Evolutionary conservation across 345 rosid genomes (phyloP).

Genomic region (Alliaria petiolata): DNA sequence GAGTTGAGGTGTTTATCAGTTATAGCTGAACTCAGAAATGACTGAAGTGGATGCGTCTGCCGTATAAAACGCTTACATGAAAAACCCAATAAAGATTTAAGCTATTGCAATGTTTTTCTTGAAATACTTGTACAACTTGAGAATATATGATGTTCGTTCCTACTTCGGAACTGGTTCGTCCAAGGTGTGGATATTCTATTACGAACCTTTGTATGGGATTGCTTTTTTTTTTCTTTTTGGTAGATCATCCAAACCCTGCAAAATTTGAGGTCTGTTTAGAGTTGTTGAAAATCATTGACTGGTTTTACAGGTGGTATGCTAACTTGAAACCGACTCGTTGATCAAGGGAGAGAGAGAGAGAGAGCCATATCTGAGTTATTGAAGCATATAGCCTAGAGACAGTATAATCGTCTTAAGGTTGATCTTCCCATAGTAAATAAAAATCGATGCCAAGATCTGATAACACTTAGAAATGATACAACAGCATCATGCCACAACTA

Average conservation of each 20-base stretch:
- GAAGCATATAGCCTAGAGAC: background rate
- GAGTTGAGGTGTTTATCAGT: slow-evolving; percentile 21
- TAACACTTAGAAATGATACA: background rate
- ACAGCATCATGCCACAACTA: background rate
- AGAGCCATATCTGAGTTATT: background rate
- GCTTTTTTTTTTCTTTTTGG: background rate
- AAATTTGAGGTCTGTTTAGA: background rate
- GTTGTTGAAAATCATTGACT: background rate
- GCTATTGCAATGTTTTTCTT: slow-evolving; percentile 15
- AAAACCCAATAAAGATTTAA: slow-evolving; percentile 20
- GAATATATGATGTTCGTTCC: background rate
- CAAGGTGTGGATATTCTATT: background rate
- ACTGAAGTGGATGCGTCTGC: background rate
- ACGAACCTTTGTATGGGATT: background rate
- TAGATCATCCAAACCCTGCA: background rate
- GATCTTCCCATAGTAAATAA: background rate
- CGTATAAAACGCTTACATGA: slow-evolving; percentile 5
- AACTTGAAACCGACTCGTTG: background rate
- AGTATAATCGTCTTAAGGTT: background rate
- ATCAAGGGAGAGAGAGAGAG: too few relatives aligned
- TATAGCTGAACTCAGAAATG: slow-evolving; percentile 16
- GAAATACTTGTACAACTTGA: background rate
- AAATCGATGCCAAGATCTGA: slow-evolving; percentile 12
- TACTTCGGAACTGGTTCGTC: background rate
- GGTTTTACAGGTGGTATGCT: background rate